Evolutionary conservation across 2,329 filamentous ascomycete species (phyloP).

Genomic region (Lachnellula subtilissima): DNA sequence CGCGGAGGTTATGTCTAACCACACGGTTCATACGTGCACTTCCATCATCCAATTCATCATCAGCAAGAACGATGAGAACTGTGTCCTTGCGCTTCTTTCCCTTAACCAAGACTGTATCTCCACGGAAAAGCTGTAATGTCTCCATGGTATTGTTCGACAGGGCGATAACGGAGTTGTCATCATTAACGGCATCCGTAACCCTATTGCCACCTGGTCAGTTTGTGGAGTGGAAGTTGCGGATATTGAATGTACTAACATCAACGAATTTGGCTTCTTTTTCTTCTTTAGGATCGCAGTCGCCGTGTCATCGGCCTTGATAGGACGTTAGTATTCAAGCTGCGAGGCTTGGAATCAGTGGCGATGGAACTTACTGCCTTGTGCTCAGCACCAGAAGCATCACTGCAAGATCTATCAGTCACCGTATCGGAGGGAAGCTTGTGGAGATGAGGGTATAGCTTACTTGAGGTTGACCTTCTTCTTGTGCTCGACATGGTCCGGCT

Average conservation of each 20-base stretch:
- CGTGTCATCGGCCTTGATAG: constrained; percentile 72
- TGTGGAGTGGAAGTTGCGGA: constrained; percentile 21
- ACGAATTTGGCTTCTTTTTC: constrained; percentile 99
- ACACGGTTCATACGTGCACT: constrained; percentile 97
- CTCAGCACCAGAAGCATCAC: constrained; percentile 85
- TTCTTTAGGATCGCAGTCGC: constrained; percentile 98
- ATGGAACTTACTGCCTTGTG: constrained; percentile 65
- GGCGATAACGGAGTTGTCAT: constrained; percentile 99
- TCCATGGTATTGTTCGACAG: constrained; percentile 99
- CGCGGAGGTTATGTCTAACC: constrained; percentile 93
- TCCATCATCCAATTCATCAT: constrained; percentile 97
- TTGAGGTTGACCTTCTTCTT: constrained; percentile 82
- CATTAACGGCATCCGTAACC: constrained; percentile 96
- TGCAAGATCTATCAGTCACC: constrained; percentile 43
- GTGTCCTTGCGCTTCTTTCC: constrained; percentile 99
- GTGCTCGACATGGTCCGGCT: constrained; percentile 57
- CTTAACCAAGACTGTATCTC: constrained; percentile 95
- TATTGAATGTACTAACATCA: constrained; percentile 65
- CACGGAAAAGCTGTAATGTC: constrained; percentile 94
- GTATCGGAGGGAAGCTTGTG: constrained; percentile 1
- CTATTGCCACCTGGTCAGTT: constrained; percentile 45
- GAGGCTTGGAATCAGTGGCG: constrained; percentile 26
- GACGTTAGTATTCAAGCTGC: constrained; percentile 32
- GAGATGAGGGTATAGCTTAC: constrained; percentile 46
- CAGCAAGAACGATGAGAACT: constrained; percentile 92